These are phyloP conservation scores for Neurospora sp. DNA, from an alignment of 2,329 filamentous ascomycete species.

Conservation along the genomic window DNA sequence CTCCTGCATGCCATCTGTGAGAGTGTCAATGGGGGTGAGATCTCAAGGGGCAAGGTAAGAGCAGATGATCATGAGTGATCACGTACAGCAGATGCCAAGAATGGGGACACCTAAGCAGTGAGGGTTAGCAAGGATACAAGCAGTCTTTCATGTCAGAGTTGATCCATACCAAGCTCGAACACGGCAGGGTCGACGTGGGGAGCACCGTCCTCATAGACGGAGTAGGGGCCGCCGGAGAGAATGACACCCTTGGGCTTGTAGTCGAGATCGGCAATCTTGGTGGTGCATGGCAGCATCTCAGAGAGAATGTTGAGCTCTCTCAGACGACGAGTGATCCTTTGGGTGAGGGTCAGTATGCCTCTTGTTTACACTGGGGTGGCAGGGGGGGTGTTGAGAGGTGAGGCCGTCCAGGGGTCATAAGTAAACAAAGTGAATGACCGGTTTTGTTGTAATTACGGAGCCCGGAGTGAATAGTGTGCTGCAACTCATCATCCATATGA, in stretches of 20 bases:
- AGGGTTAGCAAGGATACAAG: conserved; percentile 18
- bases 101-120: conserved; percentile 20
- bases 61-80: background rate
- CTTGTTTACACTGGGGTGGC: background rate
- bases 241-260: conserved; percentile 83
- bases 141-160: conserved; percentile 17
- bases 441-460: background rate
- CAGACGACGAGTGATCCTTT: conserved; percentile 14
- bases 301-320: conserved; percentile 42
- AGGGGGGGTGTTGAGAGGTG: background rate
- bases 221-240: conserved; percentile 47
- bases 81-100: conserved; percentile 24
- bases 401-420: background rate
- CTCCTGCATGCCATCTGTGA: conserved; percentile 48
- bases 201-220: conserved; percentile 70
- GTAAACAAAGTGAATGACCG: background rate
- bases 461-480: background rate
- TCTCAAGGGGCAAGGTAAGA: background rate
- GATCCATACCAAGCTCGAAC: conserved; percentile 60
- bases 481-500: background rate
- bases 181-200: conserved; percentile 71
- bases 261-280: conserved; percentile 64
- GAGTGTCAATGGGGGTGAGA: conserved; percentile 8
- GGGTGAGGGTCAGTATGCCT: conserved; percentile 2
- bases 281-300: conserved; percentile 82